Conservation (phyloP, 2,329 filamentous ascomycete species). For the Monosporascus sp. region DNA sequence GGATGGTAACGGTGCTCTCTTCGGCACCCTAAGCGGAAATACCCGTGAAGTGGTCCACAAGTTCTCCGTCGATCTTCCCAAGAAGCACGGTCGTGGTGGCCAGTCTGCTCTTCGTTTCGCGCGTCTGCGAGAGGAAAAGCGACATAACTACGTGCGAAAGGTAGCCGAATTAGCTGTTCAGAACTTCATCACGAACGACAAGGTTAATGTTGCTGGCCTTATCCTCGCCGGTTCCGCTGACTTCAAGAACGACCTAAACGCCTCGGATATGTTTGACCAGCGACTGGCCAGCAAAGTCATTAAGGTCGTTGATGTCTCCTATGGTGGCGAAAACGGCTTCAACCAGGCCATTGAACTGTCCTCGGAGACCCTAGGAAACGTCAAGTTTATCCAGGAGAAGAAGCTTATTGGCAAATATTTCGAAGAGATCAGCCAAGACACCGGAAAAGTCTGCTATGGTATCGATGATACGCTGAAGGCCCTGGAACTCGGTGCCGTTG, state of each 20-base stretch:
- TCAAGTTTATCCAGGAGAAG: constrained; percentile 99
- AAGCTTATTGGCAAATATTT: constrained; percentile 99
- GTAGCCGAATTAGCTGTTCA: constrained; percentile 96
- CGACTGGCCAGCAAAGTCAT: constrained; percentile 93
- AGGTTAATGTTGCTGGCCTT: constrained; percentile 93
- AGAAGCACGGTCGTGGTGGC: constrained; percentile 99
- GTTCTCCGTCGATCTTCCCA: constrained; percentile 96
- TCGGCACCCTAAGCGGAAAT: constrained; percentile 94
- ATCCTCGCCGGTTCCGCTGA: constrained; percentile 96
- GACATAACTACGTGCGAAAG: constrained; percentile 99
- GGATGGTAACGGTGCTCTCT: constrained; percentile 97
- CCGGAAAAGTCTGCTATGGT: constrained; percentile 94
- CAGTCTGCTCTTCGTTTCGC: constrained; percentile 99
- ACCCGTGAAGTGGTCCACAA: constrained; percentile 96
- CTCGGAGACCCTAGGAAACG: constrained; percentile 92
- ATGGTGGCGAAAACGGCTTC: constrained; percentile 98
- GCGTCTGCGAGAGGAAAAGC: constrained; percentile 98
- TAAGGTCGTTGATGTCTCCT: constrained; percentile 98
- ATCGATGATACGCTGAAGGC: constrained; percentile 97
- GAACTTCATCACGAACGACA: constrained; percentile 98
- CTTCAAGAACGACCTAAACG: constrained; percentile 99
- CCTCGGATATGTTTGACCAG: constrained; percentile 93
- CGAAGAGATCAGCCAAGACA: constrained; percentile 97
- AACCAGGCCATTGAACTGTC: constrained; percentile 98
- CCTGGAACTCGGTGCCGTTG: constrained; percentile 88